These are phyloP conservation scores for Podospora anserina DNA, from an alignment of 495 filamentous ascomycete genomes.

Conservation along the genomic window DNA sequence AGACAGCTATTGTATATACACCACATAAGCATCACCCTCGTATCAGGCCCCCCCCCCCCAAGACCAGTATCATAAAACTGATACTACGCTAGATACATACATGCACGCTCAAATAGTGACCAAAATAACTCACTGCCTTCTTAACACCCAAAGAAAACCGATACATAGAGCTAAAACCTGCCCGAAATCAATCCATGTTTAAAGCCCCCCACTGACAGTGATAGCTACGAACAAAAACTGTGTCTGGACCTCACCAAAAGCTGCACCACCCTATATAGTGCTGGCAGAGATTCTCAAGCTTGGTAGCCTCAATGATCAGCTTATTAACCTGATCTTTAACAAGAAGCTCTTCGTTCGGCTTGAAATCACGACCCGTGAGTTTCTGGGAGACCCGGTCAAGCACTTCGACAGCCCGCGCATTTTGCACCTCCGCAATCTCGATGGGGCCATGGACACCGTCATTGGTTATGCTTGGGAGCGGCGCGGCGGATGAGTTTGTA, in stretches of 20 bases:
- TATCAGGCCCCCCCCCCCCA: not conserved
- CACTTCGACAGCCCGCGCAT: constrained; percentile 88
- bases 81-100: not conserved
- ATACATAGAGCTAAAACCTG: not conserved
- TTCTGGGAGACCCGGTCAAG: constrained; percentile 91
- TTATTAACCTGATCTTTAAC: constrained; percentile 91
- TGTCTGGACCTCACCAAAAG: constrained; percentile 61
- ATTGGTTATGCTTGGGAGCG: constrained; percentile 36
- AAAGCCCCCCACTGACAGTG: not conserved
- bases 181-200: not conserved
- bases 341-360: constrained; percentile 70
- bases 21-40: not conserved
- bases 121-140: not conserved
- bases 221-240: not conserved
- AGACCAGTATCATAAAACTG: not conserved
- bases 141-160: not conserved
- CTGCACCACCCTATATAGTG: constrained; percentile 98
- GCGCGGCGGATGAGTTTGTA: constrained; percentile 48
- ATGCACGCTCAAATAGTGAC: not conserved
- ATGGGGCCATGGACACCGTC: constrained; percentile 30
- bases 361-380: constrained; percentile 71
- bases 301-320: constrained; percentile 89
- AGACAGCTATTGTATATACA: not conserved
- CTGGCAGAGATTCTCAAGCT: constrained; percentile 94
- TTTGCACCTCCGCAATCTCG: constrained; percentile 73